These are phyloP conservation scores for Trypanosoma avium DNA, from an alignment of 208 protist genomes.

Conservation along the genomic window DNA sequence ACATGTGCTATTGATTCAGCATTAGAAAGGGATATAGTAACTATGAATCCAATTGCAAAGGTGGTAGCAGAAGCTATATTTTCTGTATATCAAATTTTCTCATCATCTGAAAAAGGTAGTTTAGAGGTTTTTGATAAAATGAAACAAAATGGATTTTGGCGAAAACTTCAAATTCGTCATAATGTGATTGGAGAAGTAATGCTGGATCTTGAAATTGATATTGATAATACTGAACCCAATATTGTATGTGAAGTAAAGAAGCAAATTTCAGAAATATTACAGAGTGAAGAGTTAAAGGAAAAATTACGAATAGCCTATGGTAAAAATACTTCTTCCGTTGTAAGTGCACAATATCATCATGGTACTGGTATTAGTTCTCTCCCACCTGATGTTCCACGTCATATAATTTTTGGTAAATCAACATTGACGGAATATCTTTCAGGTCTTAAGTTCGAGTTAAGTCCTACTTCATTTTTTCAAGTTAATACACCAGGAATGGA, in stretches of 20 bases:
- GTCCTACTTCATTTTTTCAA: slow-evolving; percentile 95
- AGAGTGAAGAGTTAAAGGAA: slow-evolving; percentile 16
- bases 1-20: slow-evolving; percentile 58
- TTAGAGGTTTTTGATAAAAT: slow-evolving; percentile 79
- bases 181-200: slow-evolving; percentile 86
- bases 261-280: slow-evolving; percentile 39
- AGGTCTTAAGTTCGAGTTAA: slow-evolving; percentile 88
- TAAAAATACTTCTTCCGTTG: slow-evolving; percentile 39
- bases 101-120: slow-evolving; percentile 28
- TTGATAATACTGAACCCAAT: slow-evolving; percentile 28
- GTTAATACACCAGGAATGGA: slow-evolving; percentile 94
- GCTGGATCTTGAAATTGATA: slow-evolving; percentile 74
- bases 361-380: slow-evolving; percentile 71
- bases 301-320: slow-evolving; percentile 28
- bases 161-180: slow-evolving; percentile 86
- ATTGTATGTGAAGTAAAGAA: slow-evolving; percentile 39
- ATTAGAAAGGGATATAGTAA: slow-evolving; percentile 49
- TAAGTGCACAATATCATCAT: slow-evolving; percentile 75
- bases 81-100: slow-evolving; percentile 39
- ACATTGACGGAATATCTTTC: slow-evolving; percentile 75
- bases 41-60: slow-evolving; percentile 66
- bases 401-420: slow-evolving; percentile 55
- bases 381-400: slow-evolving; percentile 53
- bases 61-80: slow-evolving; percentile 52
- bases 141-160: slow-evolving; percentile 86